Percentiles rank a stretch among this genome's conserved stretches.
phyloP scores from a whole-genome alignment of 495 filamentous ascomycete species.

The Aeminium ludgeri region DNA sequence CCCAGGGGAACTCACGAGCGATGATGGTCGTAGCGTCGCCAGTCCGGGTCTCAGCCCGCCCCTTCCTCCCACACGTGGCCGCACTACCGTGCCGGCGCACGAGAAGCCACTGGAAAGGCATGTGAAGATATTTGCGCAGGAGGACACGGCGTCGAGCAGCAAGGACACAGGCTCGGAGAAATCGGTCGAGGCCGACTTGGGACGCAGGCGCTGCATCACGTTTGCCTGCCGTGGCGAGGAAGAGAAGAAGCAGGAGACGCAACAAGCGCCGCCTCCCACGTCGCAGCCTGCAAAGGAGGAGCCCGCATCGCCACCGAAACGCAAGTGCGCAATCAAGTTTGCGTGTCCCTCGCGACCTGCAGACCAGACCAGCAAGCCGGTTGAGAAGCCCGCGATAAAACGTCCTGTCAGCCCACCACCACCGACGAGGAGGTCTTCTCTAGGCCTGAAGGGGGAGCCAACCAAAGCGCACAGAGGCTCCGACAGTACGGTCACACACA shows the following conservation, averaged over 20 bases:
- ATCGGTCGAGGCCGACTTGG: conserved; percentile 30
- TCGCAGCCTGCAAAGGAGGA: conserved; percentile 16
- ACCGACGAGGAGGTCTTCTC: conserved; percentile 15
- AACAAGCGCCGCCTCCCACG: conserved; percentile 30
- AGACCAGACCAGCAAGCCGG: conserved; percentile 16
- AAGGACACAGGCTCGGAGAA: conserved; percentile 12
- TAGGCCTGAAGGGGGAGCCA: background rate
- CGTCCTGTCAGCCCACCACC: conserved; percentile 24
- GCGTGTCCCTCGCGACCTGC: conserved; percentile 38
- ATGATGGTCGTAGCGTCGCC: conserved; percentile 80
- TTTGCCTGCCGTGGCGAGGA: conserved; percentile 61
- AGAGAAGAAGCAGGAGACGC: conserved; percentile 25
- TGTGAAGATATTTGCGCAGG: conserved; percentile 18
- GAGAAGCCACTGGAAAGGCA: conserved; percentile 19
- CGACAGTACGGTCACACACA: conserved; percentile 29
- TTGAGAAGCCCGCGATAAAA: conserved; percentile 1
- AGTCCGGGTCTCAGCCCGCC: conserved; percentile 72
- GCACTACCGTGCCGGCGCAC: conserved; percentile 16
- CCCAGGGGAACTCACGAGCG: conserved; percentile 76
- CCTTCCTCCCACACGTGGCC: conserved; percentile 28
- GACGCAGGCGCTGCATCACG: conserved; percentile 73
- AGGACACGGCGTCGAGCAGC: conserved; percentile 14
- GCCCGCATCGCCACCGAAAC: conserved; percentile 30
- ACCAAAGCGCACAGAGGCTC: conserved; percentile 33
- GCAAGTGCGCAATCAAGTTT: conserved; percentile 38